These are phyloP conservation scores for Dothiorella sarmentorum DNA, from an alignment of 2,329 filamentous ascomycete genomes.

Conservation along the genomic window DNA sequence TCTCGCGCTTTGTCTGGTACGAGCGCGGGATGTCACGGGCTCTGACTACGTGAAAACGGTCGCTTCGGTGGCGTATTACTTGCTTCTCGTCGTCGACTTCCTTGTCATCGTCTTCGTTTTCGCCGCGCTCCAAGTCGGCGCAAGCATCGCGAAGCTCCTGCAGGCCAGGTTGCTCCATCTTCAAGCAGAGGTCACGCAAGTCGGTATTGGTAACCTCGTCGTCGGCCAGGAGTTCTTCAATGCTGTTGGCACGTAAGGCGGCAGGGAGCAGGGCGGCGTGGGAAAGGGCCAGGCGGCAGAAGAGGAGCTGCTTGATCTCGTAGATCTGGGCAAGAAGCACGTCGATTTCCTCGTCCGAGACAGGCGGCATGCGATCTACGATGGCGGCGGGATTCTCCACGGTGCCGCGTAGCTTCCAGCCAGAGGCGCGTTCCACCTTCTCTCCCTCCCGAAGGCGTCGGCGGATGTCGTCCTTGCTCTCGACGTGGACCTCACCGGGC, in stretches of 20 bases:
- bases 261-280: conserved; percentile 46
- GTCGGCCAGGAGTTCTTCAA: conserved; percentile 46
- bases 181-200: conserved; percentile 47
- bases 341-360: conserved; percentile 45
- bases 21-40: conserved; percentile 20
- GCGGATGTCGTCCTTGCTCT: conserved; percentile 41
- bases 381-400: conserved; percentile 30
- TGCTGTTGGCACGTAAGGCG: conserved; percentile 43
- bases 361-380: conserved; percentile 34
- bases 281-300: conserved; percentile 48
- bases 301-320: conserved; percentile 49
- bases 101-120: conserved; percentile 37
- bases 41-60: background rate
- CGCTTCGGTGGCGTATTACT: background rate
- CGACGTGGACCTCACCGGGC: conserved; percentile 41
- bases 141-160: conserved; percentile 52
- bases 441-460: conserved; percentile 41
- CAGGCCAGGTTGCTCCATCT: conserved; percentile 47
- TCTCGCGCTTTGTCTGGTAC: conserved; percentile 34
- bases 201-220: conserved; percentile 42
- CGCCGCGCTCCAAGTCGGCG: conserved; percentile 46
- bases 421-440: conserved; percentile 32
- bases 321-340: conserved; percentile 43
- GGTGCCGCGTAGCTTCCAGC: conserved; percentile 35
- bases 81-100: conserved; percentile 26